Percentiles rank a stretch among this genome's conserved stretches.
Evolutionary conservation across 2,329 filamentous ascomycete species (phyloP).

Genomic region (Ambrosiella cleistominuta): DNA sequence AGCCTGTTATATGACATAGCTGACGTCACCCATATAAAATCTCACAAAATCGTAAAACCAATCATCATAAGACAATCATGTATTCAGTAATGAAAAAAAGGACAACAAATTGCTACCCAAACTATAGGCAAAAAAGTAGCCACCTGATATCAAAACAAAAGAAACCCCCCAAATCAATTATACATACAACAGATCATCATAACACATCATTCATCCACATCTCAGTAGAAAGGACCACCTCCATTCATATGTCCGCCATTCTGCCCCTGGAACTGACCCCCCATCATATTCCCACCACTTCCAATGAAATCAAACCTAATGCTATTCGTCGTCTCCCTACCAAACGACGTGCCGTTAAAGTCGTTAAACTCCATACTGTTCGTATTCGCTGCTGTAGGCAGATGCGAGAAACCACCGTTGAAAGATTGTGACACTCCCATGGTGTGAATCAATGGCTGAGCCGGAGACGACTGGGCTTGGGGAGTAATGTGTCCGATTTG

Average conservation of each 20-base stretch:
- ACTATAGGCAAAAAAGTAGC: not conserved
- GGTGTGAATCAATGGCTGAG: not conserved
- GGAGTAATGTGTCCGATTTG: not conserved
- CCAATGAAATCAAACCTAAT: not conserved
- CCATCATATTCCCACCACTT: not conserved
- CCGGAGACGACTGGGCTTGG: constrained; percentile 3
- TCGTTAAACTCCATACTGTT: not conserved
- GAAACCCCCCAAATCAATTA: not conserved
- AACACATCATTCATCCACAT: not conserved
- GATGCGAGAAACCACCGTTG: not conserved
- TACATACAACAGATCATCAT: not conserved
- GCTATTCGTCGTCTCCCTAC: not conserved
- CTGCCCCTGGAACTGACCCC: not conserved
- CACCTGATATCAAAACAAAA: not conserved
- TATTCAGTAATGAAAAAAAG: too few species aligned
- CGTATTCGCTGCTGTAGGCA: not conserved
- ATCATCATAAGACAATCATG: too few species aligned
- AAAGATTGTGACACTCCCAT: not conserved
- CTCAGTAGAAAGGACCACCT: not conserved
- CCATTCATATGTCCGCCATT: not conserved
- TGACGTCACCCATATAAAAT: too few species aligned
- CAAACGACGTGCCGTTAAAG: not conserved
- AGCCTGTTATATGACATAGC: too few species aligned
- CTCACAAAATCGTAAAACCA: too few species aligned
- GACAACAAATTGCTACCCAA: too few species aligned